Evolutionary conservation across 2,329 filamentous ascomycete genomes (phyloP), one percentile per base, ranked within the genome.

Genomic region (Cercospora sp.): DNA sequence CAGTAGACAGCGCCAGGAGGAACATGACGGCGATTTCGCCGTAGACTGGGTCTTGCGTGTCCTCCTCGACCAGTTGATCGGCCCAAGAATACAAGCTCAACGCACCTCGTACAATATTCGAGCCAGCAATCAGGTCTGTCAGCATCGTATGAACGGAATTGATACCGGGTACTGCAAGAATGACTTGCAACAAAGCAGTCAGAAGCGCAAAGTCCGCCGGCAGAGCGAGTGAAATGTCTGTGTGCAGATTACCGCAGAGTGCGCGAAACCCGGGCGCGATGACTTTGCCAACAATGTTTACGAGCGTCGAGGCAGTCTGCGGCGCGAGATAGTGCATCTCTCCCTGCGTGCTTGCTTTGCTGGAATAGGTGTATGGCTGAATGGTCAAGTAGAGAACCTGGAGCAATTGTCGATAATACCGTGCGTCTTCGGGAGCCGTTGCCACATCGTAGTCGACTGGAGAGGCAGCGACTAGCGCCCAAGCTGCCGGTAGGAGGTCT

Each of bases 1-100:
- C 85, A 13, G 88, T 90, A 1, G 94, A 97, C 12, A 99, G 86
- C 73, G 97, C 92, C 24, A 97, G 88, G 13, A 99, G 85, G 80
- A 98, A 96, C 28, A 94, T 85, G 49, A 97, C 86, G 74, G 91
- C 92, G n/a, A 97, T 87, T 77, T 97, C 94, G 71, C 94, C 95
- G 79, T 97, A 98, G 32, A 98, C 84, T 0, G 95, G 94, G 77
- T 98, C 94, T 30, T 89, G 88, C 66, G 90, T 87, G 28, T 76
- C 86, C 0, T 90, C 86, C 45, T 97, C 85, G 0, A 90, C 87
- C 26, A 98, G 85, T 72, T 90, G 89, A 79, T 98, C 93, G 3
- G 94, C 88, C 95, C 95, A 99, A 0, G 93, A 97, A 80, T 94
- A 98, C 5, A 99, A 85, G 37, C 91, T 93, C 5, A 90, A 89